Evolutionary conservation across 2,329 filamentous ascomycete species (phyloP).

Genomic region (Sphaerulina populicola): DNA sequence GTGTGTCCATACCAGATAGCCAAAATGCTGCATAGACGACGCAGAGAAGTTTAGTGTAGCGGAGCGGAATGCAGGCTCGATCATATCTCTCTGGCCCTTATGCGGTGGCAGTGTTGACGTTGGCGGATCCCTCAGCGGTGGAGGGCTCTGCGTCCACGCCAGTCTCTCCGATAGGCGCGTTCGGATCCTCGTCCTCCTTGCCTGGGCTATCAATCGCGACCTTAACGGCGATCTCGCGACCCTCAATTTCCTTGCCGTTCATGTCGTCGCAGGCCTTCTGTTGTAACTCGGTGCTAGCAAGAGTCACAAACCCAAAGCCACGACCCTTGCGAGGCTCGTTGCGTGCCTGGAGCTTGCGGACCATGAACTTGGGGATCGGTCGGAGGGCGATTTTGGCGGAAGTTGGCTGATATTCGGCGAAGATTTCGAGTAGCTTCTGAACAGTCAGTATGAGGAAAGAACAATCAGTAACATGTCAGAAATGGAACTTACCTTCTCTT

Average conservation of each 20-base stretch:
- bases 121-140: conserved; percentile 32
- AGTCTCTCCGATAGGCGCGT: conserved; percentile 36
- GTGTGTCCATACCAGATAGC: conserved; percentile 22
- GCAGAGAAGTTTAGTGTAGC: conserved; percentile 12
- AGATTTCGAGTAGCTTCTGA: conserved; percentile 86
- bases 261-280: conserved; percentile 95
- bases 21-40: conserved; percentile 16
- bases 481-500: conserved; percentile 69
- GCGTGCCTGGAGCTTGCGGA: conserved; percentile 98
- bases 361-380: conserved; percentile 98
- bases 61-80: conserved; percentile 7
- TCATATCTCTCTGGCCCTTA: conserved; percentile 5
- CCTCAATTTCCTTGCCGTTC: conserved; percentile 99
- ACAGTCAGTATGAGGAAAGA: conserved; percentile 24
- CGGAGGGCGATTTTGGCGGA: conserved; percentile 98
- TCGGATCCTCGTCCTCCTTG: conserved; percentile 78
- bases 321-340: conserved; percentile 98
- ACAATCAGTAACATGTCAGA: neutral
- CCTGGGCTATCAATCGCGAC: conserved; percentile 98
- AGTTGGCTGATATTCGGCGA: conserved; percentile 80
- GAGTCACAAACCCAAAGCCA: conserved; percentile 96
- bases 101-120: conserved; percentile 27
- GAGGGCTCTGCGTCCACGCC: conserved; percentile 28
- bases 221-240: conserved; percentile 98
- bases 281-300: conserved; percentile 90